Evolutionary conservation across 148 eudicot species (phyloP).

Genomic region (Cornus florida): DNA sequence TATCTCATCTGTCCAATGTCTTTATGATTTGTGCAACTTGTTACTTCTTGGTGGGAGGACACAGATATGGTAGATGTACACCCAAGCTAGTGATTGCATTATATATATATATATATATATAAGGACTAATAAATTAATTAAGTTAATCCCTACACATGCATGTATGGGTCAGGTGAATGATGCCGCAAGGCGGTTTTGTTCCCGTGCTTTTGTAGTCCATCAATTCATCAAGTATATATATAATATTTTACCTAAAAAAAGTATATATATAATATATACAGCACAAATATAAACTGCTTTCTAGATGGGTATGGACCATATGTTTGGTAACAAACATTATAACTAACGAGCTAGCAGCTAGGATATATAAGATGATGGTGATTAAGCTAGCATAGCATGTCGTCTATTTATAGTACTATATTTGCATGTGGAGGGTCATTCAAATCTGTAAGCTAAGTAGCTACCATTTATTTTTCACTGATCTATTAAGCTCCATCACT

Average conservation of each 20-base stretch:
- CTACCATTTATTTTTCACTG: neutral
- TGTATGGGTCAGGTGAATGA: constrained; percentile 31
- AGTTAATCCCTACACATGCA: neutral
- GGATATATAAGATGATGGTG: neutral
- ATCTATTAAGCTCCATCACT: too few species aligned
- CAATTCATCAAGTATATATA: neutral
- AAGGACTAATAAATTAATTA: neutral
- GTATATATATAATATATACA: constrained; percentile 1
- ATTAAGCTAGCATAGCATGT: constrained; percentile 1
- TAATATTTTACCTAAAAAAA: too few species aligned
- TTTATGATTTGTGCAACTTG: neutral
- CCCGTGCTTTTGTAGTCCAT: constrained; percentile 14
- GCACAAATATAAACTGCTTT: constrained; percentile 3
- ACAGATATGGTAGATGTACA: neutral
- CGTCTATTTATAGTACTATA: neutral
- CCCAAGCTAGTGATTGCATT: neutral
- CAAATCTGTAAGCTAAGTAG: neutral
- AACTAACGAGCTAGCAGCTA: neutral
- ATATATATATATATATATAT: too few species aligned
- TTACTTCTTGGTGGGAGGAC: constrained; percentile 19
- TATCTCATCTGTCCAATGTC: constrained; percentile 8
- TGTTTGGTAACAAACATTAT: neutral
- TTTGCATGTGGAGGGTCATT: neutral
- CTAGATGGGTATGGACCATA: constrained; percentile 20
- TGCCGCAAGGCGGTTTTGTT: constrained; percentile 24